These are phyloP conservation scores for Tolypocladium tropicale DNA, from an alignment of 2,329 filamentous ascomycete species.

Conservation along the genomic window DNA sequence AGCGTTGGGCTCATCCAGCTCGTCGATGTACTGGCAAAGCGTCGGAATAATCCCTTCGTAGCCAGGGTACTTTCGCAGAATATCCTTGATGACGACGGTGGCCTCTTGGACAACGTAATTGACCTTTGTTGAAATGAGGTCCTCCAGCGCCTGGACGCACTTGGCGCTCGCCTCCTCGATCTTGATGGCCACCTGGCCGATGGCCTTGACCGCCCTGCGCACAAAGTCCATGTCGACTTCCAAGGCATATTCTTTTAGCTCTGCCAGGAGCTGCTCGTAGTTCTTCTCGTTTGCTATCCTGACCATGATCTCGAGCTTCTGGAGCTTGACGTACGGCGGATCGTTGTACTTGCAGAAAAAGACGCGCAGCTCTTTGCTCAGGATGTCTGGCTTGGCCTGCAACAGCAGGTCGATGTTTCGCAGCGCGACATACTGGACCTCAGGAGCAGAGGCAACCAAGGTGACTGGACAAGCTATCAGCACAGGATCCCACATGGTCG, in stretches of 20 bases:
- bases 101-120: constrained; percentile 99
- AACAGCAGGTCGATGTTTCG: constrained; percentile 93
- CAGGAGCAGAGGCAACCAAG: constrained; percentile 85
- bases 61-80: constrained; percentile 92
- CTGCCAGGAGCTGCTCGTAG: constrained; percentile 85
- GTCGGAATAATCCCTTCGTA: constrained; percentile 98
- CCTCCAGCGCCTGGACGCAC: constrained; percentile 86
- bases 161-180: constrained; percentile 92
- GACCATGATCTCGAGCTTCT: constrained; percentile 98
- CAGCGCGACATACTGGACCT: constrained; percentile 95
- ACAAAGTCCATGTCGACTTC: constrained; percentile 99
- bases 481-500: background rate
- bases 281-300: constrained; percentile 97
- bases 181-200: constrained; percentile 97
- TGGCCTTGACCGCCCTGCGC: constrained; percentile 84
- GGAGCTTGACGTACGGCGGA: constrained; percentile 91
- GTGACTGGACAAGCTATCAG: constrained; percentile 51
- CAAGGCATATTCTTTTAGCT: constrained; percentile 93
- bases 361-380: constrained; percentile 93
- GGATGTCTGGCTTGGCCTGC: constrained; percentile 90
- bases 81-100: constrained; percentile 98
- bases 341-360: constrained; percentile 99
- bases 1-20: constrained; percentile 88
- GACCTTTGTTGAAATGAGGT: constrained; percentile 93
- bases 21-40: constrained; percentile 92